Base-by-base conservation (phyloP, 371 early-diverging fungal species). In the Mucor circinelloides region DNA sequence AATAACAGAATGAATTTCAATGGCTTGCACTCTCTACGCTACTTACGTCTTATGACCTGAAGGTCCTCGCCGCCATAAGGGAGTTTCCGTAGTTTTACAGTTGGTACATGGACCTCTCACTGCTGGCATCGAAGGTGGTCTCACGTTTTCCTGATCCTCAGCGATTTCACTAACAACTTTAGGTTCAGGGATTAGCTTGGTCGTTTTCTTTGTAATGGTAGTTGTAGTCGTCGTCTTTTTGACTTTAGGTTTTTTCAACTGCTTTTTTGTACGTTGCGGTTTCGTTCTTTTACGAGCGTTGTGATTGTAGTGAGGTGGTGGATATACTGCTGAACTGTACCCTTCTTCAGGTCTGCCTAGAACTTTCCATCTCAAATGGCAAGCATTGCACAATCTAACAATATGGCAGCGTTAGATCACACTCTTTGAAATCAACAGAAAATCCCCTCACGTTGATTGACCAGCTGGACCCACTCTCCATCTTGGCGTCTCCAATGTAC, bases 311-410 rank as follows among this genome's bases (percentile, higher is more conserved):
- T 31, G 34, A 34, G 68, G 63, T 25, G 68, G 68, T 12, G 68
- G 68, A 68, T n/a, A 68, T 9, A 38, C 38, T 23, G 36, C 34
- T 13, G 56, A 46, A 19, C 62, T 62, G 19, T 63, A 68, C 17
- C 69, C 69, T 9, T 50, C 30, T 1, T 19, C 15, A 5, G 63
- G 63, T 60, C 42, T 59, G 44, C 64, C 67, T 30, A 10, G 34
- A 7, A 23, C 64, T 63, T 61, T 74, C 73, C 78, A 82, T 38
- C 72, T 64, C 21, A 79, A 56, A 31, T 78, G 78, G 58, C 82
- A 82, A 13, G 78, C 78, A 70, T 82, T 82, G 60, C 82, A 82
- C 23, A 82, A 63, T 31, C 82, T 82, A 60, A 10, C 40, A 40
- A 10, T 6, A 40, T 17, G 13, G 9, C 25, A 19, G 23, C 23